phyloP scores from a whole-genome alignment of 345 rosid genomes.

The Salix arbutifolia region DNA sequence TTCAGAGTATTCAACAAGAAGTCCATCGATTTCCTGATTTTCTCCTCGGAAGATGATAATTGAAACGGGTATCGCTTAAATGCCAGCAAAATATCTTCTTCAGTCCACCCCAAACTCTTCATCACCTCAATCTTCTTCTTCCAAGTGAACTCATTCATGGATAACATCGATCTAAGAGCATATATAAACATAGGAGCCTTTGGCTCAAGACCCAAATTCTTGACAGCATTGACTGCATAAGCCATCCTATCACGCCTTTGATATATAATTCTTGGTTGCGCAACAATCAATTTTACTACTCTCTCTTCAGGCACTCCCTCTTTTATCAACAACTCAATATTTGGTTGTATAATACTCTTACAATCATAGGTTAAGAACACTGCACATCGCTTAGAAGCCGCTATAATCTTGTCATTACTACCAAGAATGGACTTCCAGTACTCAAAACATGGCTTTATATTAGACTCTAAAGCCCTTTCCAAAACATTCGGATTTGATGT shows the following conservation, averaged over 20 bases:
- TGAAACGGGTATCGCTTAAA: slow-evolving; percentile 14
- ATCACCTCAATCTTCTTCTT: slow-evolving; percentile 20
- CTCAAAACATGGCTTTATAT: too few species aligned
- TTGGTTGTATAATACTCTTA: too few species aligned
- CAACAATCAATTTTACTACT: too few species aligned
- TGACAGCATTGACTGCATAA: slow-evolving; percentile 8
- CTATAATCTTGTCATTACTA: too few species aligned
- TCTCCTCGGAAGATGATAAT: slow-evolving; percentile 13
- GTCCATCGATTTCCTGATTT: slow-evolving; percentile 9
- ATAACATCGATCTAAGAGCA: slow-evolving; percentile 13
- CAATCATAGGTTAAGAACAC: too few species aligned
- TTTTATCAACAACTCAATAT: too few species aligned
- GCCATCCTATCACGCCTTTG: slow-evolving; percentile 9
- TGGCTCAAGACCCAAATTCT: slow-evolving; percentile 19
- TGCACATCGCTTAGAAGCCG: too few species aligned
- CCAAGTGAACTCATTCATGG: slow-evolving; percentile 11
- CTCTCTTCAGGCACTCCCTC: too few species aligned
- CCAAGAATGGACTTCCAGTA: too few species aligned
- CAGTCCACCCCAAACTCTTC: slow-evolving; percentile 29
- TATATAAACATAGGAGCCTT: slow-evolving; percentile 11
- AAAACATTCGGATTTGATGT: too few species aligned
- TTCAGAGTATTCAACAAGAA: slow-evolving; percentile 16
- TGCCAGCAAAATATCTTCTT: slow-evolving; percentile 19
- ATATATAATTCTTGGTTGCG: too few species aligned
- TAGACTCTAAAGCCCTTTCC: too few species aligned